Evolutionary conservation across 2,329 filamentous ascomycete genomes (phyloP), one percentile per base, ranked within the genome.

Genomic region (Nannizzia gypsea): DNA sequence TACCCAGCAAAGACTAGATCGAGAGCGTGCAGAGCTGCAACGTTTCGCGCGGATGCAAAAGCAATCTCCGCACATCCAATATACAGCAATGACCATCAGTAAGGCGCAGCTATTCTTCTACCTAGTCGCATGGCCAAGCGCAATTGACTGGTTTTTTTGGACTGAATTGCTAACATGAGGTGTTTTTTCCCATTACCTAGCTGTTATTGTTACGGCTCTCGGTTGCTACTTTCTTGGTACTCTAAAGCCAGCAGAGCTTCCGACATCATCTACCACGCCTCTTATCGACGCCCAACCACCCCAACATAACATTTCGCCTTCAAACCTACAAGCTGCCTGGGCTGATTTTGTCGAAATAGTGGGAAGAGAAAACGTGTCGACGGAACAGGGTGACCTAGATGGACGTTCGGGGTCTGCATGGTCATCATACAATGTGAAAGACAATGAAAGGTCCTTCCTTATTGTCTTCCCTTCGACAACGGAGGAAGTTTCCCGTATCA

Each of bases 401-500:
- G 74, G 76, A 17, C 83, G 86, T 68, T 75, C 82, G 6, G 82
- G 82, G 6, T 84, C 82, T 1, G 81, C 83, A 62, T 86, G 83
- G 83, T 84, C 82, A 13, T 82, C 82, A 2, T 79, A 80, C 61
- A 67, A 69, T 2, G 66, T 65, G 6, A 76, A 76, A 63, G 70
- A 72, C 11, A 65, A 67, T 40, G 77, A 79, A 63, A 71, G 69
- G 57, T 76, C 76, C 0, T 79, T 79, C 65, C 67, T 90, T 70
- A 79, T 96, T 57, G 81, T 95, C 44, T 92, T 85, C 69, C 91
- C 90, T 0, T 78, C 75, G 48, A 83, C 80, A 38, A 96, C 91
- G 0, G 86, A 91, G 64, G 86, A 96, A 66, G 90, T 95, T 6
- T 87, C 87, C n/a, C 78, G 80, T 63, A 83, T 96, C 62, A 92